Base-by-base conservation (phyloP, 2,329 filamentous ascomycete species). In the Sphaerulina populicola region DNA sequence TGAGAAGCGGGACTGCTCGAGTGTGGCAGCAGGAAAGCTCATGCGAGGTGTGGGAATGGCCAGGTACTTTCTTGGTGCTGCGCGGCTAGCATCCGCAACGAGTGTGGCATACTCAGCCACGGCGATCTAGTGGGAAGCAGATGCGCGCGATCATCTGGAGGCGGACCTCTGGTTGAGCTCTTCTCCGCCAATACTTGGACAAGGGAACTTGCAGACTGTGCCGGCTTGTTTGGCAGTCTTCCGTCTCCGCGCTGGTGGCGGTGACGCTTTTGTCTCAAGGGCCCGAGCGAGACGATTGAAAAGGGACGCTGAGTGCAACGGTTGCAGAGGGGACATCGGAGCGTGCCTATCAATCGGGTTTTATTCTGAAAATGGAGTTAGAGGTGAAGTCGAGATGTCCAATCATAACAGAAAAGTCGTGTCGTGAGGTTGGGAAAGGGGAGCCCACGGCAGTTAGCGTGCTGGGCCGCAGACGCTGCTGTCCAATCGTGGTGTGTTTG, bases 21-120 rank as follows among this genome's bases (percentile, higher is more conserved):
- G 52, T 55, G 52, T 53, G 50, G 55, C 52, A 41, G 55, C 51
- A 51, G 52, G 18, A 58, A 45, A 52, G 52, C 39, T 45, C 39
- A 31, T 49, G 50, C 47, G 47, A 48, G 40, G 46, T 30, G 51
- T 23, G 44, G 49, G 53, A 54, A 47, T 52, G 53, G 53, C 46
- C 30, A 11, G 38, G 7, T 33, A 38, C 0, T 38, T 30, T 15
- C 37, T 33, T 41, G 12, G 38, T 42, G 21, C n/a, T 33, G 27
- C 37, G 42, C 45, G 37, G 37, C 42, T 15, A 39, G 9, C 12
- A n/a, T n/a, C 12, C 10, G 31, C 31, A 49, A 27, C 46, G 42
- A 42, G 46, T 49, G 37, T 43, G 43, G 46, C 46, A 43, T 49
- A 35, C 42, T 36, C 38, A 38, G 42, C 45, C n/a, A n/a, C 44